These are phyloP conservation scores for Jaapia argillacea DNA, from an alignment of 768 basidiomycete species.

Conservation along the genomic window DNA sequence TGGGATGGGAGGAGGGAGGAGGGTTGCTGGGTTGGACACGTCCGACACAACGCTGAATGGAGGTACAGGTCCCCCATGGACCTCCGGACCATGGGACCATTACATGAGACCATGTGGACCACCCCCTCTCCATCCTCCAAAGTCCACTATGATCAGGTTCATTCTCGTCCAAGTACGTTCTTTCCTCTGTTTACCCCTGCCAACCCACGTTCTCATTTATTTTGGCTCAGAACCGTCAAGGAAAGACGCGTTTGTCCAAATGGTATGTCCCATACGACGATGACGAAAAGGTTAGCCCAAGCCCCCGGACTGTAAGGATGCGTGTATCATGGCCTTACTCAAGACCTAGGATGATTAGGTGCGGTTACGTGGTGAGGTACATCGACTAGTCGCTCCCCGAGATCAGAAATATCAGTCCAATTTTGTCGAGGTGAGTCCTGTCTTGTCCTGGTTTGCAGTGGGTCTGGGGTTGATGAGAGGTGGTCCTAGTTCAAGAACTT, in stretches of 20 bases:
- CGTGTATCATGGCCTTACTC: neutral
- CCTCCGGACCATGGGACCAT: no score
- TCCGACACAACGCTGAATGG: no score
- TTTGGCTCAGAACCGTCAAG: conserved; percentile 84
- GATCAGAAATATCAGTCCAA: conserved; percentile 99
- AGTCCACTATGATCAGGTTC: conserved; percentile 99
- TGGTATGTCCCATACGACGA: conserved; percentile 99
- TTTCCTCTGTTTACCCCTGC: neutral
- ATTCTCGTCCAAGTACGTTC: conserved; percentile 83
- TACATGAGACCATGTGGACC: no score
- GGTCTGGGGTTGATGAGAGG: no score
- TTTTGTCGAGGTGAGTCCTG: conserved; percentile 80
- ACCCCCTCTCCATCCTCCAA: no score
- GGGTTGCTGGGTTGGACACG: no score
- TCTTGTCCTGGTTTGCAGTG: neutral
- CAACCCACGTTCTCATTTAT: neutral
- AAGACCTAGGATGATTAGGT: conserved; percentile 39
- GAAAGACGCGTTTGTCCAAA: conserved; percentile 93
- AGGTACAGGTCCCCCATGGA: no score
- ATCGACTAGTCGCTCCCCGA: conserved; percentile 88
- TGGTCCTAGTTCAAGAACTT: conserved; percentile 98
- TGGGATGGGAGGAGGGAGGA: neutral
- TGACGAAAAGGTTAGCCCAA: conserved; percentile 79
- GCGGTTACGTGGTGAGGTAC: conserved; percentile 91
- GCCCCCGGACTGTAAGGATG: conserved; percentile 1